Base-by-base conservation (phyloP, 2,329 filamentous ascomycete genomes). In the Talaromyces islandicus region DNA sequence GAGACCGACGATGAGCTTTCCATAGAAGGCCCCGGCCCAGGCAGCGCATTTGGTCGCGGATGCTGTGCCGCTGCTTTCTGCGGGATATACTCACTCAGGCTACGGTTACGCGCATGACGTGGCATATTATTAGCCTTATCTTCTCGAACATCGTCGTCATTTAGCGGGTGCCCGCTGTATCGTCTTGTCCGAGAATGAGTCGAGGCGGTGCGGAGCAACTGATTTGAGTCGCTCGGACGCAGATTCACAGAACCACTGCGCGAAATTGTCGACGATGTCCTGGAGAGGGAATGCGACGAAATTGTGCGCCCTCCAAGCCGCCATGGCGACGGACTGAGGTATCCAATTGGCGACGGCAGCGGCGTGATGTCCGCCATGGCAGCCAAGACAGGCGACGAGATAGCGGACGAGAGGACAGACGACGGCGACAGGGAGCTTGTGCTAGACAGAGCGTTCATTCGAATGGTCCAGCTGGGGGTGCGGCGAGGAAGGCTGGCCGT, bases 81-180 rank as follows among this genome's bases (percentile, higher is more conserved):
- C 2, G 92, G 91, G 0, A 86, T 82, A 73, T 96, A 96, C 65
- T 97, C 92, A 77, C 92, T 96, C 27, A 94, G 78, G 73, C 92
- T 97, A 67, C 92, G 84, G 72, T 94, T 92, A 61, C 90, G 84
- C 12, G 80, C 79, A 72, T 91, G 89, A 14, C 66, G 73, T 59
- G 65, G 67, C 41, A 67, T 43, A 12, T 52, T 56, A 69, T 56
- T 60, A 65, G 67, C 57, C 62, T 58, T 58, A 66, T 63, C 38
- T 63, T 62, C 24, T 65, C 63, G 30, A 65, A 62, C 24, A 17
- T 67, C 56, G 54, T 70, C 66, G 52, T 73, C 65, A 19, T 71
- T 68, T 53, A 65, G 66, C 30, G 68, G 69, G 57, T 73, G 72
- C 55, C 71, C 69, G 30, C 73, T 72, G 4, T 70, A 67, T 51